Evolutionary conservation across 2,329 filamentous ascomycete genomes (phyloP), one percentile per base, ranked within the genome.

Genomic region (Alternaria sp.): DNA sequence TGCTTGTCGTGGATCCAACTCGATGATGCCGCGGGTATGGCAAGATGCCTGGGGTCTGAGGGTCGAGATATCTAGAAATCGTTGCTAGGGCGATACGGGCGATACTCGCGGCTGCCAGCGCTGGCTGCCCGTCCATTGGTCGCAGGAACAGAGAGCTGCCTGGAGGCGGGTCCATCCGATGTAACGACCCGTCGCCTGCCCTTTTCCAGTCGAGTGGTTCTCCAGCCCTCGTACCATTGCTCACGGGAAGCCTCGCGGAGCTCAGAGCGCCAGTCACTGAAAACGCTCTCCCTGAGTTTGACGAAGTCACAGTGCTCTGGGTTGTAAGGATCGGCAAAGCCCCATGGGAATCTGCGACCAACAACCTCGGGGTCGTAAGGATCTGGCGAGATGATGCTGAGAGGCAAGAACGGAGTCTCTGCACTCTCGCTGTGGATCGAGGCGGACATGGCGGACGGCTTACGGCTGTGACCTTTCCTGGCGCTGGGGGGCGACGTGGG

Each of bases 191-290:
- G 74, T 55, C 74, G 72, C 30, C 70, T 65, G 25, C 72, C 71
- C 41, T 72, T 75, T 57, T 80, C 70, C 63, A 87, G 75, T 33
- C 84, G 79, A 47, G 78, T 82, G 10, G 88, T 97, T 81, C 96
- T 89, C 96, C 95, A 98, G 73, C 92, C 90, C 81, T 98, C 95
- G 74, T 98, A 98, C 93, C 94, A 97, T 72, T 94, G 88, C 76
- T 97, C 94, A 60, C 93, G 88, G 79, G 93, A 97, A 56, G 93
- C 92, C 79, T 97, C 93, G 64, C 95, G 91, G 64, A 99, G 85
- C 78, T 99, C 96, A 46, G 87, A 87, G 55, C 95, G 91, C 96
- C 96, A 99, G 76, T 98, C 95, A 69, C 85, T 89, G 80, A 99
- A 99, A 30, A 99, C 92, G 8, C 91, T 90, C 63, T 98, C 94